A percentile compares a stretch with the other conserved stretches of the same genome.
These are phyloP conservation scores for Lunularia cruciata DNA, from an alignment of 225 moss, liverwort and hornwort genomes.

Conservation along the genomic window DNA sequence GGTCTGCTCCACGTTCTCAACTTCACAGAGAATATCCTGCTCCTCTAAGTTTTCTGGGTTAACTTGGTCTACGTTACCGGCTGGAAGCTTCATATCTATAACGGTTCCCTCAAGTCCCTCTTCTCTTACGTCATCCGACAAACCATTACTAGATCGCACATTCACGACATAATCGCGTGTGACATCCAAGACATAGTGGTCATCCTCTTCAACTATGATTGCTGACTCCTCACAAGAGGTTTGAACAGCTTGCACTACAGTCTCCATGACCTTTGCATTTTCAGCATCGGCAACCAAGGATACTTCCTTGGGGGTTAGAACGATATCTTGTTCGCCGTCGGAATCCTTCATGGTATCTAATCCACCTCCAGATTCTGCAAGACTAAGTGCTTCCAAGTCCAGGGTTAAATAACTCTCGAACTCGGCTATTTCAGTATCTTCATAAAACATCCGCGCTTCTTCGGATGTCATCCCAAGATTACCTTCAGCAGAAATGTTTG, in stretches of 20 bases:
- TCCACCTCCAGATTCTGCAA: not conserved
- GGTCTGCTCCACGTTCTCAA: not conserved
- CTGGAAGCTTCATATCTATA: not conserved
- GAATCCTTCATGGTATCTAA: not conserved
- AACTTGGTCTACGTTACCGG: too few species aligned
- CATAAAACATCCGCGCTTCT: constrained; percentile 13
- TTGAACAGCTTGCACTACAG: not conserved
- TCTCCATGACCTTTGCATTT: not conserved
- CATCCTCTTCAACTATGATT: not conserved
- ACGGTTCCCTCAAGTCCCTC: not conserved
- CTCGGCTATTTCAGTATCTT: constrained; percentile 20
- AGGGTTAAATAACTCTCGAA: constrained; percentile 20
- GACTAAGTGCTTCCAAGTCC: not conserved
- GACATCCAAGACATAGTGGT: not conserved
- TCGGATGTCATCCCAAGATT: not conserved
- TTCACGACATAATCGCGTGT: not conserved
- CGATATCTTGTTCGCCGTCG: not conserved
- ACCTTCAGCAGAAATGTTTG: not conserved
- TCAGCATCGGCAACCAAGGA: not conserved
- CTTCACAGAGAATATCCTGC: not conserved
- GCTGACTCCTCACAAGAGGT: not conserved
- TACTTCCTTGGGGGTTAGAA: not conserved
- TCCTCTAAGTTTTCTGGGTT: not conserved
- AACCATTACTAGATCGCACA: not conserved
- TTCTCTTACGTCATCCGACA: not conserved